Conservation (phyloP, 495 filamentous ascomycete genomes). For the Neurospora tetrasperma region DNA sequence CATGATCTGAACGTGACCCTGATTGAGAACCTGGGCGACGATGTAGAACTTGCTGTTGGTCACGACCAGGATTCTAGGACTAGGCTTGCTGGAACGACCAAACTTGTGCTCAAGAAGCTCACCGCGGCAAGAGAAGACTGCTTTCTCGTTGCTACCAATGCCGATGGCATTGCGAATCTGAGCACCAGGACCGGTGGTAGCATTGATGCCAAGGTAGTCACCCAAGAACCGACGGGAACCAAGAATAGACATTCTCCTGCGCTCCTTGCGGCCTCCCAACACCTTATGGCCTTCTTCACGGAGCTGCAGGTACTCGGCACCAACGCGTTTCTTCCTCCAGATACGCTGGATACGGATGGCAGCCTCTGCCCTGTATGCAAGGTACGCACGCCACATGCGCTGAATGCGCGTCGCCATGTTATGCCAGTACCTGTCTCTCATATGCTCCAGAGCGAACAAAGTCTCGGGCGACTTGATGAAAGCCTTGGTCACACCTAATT, state of each 20-base stretch:
- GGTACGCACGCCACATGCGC: constrained; percentile 91
- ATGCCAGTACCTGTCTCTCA: constrained; percentile 97
- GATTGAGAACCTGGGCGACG: constrained; percentile 71
- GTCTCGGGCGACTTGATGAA: constrained; percentile 99
- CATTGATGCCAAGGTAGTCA: constrained; percentile 85
- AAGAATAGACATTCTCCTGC: constrained; percentile 78
- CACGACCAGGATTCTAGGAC: constrained; percentile 74
- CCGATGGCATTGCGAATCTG: constrained; percentile 65
- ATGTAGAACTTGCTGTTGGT: constrained; percentile 81
- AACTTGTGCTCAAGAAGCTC: constrained; percentile 88
- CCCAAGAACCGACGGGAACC: constrained; percentile 89
- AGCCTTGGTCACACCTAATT: constrained; percentile 92
- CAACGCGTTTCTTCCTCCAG: constrained; percentile 85
- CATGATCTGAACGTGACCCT: constrained; percentile 68
- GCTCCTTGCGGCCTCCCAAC: constrained; percentile 77
- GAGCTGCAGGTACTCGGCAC: constrained; percentile 74
- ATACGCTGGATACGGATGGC: constrained; percentile 90
- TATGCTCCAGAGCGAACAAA: constrained; percentile 90
- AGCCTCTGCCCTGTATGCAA: constrained; percentile 84
- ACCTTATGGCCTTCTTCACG: constrained; percentile 85
- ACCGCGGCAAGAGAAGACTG: constrained; percentile 81
- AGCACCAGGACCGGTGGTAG: constrained; percentile 69
- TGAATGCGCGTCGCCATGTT: constrained; percentile 99
- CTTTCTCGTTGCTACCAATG: constrained; percentile 51
- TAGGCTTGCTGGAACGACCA: constrained; percentile 87